Base-by-base conservation (phyloP, 306 rosid species). In the Lithocarpus polystachyus region DNA sequence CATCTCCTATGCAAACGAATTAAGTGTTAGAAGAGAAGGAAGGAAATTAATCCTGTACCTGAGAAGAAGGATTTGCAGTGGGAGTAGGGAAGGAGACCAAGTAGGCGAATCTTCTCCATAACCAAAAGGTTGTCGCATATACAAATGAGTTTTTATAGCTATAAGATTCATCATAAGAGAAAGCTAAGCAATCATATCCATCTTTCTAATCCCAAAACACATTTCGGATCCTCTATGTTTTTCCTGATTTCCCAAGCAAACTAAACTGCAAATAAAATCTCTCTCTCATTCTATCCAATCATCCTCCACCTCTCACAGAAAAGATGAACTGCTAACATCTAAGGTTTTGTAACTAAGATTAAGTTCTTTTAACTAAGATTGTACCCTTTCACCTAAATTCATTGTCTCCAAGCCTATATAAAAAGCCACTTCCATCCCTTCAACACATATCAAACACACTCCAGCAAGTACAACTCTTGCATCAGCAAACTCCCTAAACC, bases 21-120 rank as follows among this genome's bases (percentile, higher is more conserved):
- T 5, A 9, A 31, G 51, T 19, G 9, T 31, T 19, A 37, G 18
- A 69, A 80, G 61, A 72, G 24, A 19, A 51, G 43, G 22, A 22
- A 11, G 20, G 48, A 73, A 19, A 95, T n/a, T n/a, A n/a, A n/a
- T 37, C 45, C 96, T 92, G 40, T 62, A 62, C 69, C 69, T 90
- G 53, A 11, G 97, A 84, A 81, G 74, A 90, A 90, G 68, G 97
- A 91, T 89, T 93, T 95, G 62, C 92, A 94, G 77, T 90, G 96
- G 74, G 87, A 81, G 48, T 87, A 91, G 87, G 86, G 98, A 81
- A 90, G 97, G 56, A 96, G 92, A 18, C 89, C 90, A 1, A 92
- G 84, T 77, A 93, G 90, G 54, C 88, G 96, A 82, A 92, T 86
- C 82, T 93, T 93, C 87, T 95, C 97, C 37, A 15, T 29, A 48